Evolutionary conservation across 2,329 filamentous ascomycete species (phyloP).

Genomic region (Chrysoporthe austroafricana): DNA sequence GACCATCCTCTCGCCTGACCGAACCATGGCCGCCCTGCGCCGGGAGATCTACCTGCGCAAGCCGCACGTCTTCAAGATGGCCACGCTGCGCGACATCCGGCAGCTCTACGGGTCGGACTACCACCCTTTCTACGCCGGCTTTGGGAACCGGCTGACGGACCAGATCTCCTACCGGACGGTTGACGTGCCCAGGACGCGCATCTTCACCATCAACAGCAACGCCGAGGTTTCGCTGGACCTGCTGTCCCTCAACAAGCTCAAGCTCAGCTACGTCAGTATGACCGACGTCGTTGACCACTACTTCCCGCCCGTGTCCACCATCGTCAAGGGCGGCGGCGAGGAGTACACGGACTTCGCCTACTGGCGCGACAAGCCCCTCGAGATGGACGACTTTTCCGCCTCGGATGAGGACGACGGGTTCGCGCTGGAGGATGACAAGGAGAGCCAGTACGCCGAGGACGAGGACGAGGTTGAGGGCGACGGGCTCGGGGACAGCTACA

Average conservation of each 20-base stretch:
- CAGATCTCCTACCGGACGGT: slow-evolving; percentile 95
- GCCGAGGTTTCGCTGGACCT: slow-evolving; percentile 93
- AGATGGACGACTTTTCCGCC: slow-evolving; percentile 85
- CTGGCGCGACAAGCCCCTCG: slow-evolving; percentile 85
- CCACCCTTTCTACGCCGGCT: slow-evolving; percentile 94
- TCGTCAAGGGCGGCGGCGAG: slow-evolving; percentile 88
- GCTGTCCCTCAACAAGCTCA: slow-evolving; percentile 88
- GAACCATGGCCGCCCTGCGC: slow-evolving; percentile 89
- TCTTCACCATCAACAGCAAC: slow-evolving; percentile 98
- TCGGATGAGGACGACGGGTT: slow-evolving; percentile 51
- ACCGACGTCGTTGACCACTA: slow-evolving; percentile 97
- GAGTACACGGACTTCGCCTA: slow-evolving; percentile 97
- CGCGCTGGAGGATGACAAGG: slow-evolving; percentile 45
- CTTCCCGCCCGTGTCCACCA: slow-evolving; percentile 86
- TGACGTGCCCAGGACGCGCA: slow-evolving; percentile 89
- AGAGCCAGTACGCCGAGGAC: slow-evolving; percentile 51
- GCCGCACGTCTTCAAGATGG: slow-evolving; percentile 99
- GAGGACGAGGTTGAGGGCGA: slow-evolving; percentile 49
- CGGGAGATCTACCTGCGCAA: slow-evolving; percentile 94
- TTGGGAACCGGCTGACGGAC: slow-evolving; percentile 94
- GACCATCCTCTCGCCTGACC: slow-evolving; percentile 92
- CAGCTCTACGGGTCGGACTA: slow-evolving; percentile 77
- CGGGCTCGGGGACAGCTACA: slow-evolving; percentile 49
- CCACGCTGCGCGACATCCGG: slow-evolving; percentile 91
- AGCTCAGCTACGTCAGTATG: slow-evolving; percentile 96